phyloP scores from a whole-genome alignment of 2,329 filamentous ascomycete genomes.

The Pezicula carpinea region DNA sequence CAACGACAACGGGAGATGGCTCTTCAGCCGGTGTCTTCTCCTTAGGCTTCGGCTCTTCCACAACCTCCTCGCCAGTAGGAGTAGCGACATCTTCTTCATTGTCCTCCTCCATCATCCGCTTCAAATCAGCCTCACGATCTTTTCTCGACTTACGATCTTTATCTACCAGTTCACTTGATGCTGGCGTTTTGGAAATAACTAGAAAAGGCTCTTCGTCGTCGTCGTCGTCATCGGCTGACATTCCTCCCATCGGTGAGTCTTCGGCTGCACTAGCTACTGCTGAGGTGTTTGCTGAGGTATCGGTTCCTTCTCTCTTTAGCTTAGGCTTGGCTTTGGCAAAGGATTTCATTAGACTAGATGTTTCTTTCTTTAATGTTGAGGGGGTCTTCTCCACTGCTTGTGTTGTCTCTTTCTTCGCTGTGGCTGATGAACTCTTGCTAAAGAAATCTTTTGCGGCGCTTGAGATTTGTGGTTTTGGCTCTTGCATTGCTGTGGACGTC shows the following conservation, averaged over 20 bases:
- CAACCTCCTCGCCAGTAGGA: constrained; percentile 43
- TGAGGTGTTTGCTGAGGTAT: constrained; percentile 27
- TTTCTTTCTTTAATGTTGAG: constrained; percentile 49
- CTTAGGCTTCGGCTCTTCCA: constrained; percentile 41
- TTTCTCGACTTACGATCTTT: neutral
- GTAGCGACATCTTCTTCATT: constrained; percentile 41
- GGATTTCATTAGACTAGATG: constrained; percentile 67
- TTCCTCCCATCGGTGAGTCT: constrained; percentile 49
- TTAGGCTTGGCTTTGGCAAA: constrained; percentile 70
- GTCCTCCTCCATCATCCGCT: constrained; percentile 71
- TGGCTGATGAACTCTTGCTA: constrained; percentile 28
- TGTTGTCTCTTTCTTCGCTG: constrained; percentile 15
- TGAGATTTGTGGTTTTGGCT: constrained; percentile 20
- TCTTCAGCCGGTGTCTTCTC: constrained; percentile 38
- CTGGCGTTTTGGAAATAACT: constrained; percentile 31
- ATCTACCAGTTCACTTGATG: constrained; percentile 25
- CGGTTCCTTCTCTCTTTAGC: constrained; percentile 36
- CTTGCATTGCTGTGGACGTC: neutral
- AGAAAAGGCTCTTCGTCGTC: constrained; percentile 50
- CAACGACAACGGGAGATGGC: constrained; percentile 44
- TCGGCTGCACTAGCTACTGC: constrained; percentile 39
- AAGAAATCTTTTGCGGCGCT: constrained; percentile 31
- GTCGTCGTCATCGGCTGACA: constrained; percentile 53
- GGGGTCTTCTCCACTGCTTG: constrained; percentile 23
- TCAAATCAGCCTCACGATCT: constrained; percentile 22